Percentiles rank a stretch among this genome's conserved stretches.
phyloP scores from a whole-genome alignment of 163 green algal species.

The Trebouxia gelatinosa region DNA sequence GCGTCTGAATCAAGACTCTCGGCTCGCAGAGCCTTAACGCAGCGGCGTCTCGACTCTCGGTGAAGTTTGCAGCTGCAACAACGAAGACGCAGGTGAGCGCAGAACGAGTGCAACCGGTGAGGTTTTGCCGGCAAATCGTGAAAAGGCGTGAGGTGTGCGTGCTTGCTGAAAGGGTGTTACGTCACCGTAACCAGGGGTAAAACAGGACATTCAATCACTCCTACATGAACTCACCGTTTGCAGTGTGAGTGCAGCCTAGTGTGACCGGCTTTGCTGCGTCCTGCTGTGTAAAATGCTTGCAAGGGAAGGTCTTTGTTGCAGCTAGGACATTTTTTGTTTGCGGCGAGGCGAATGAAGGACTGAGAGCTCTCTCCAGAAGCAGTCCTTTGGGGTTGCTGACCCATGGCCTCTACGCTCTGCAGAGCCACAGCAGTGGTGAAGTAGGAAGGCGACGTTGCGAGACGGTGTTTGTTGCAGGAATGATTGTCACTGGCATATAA shows the following conservation, averaged over 20 bases:
- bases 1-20: too few species aligned
- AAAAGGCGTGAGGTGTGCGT: too few species aligned
- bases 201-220: too few species aligned
- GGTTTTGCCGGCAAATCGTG: too few species aligned
- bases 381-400: not conserved
- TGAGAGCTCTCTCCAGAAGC: not conserved
- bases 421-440: too few species aligned
- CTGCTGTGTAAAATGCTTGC: slow-evolving; percentile 22
- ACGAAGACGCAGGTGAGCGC: too few species aligned
- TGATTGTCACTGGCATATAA: not conserved
- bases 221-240: slow-evolving; percentile 21
- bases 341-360: not conserved
- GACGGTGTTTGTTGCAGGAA: not conserved
- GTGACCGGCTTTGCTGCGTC: slow-evolving; percentile 11
- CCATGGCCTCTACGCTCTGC: too few species aligned
- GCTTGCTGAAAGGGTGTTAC: too few species aligned
- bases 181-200: too few species aligned
- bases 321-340: slow-evolving; percentile 3
- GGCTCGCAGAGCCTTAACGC: too few species aligned
- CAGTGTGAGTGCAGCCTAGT: slow-evolving; percentile 11
- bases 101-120: too few species aligned
- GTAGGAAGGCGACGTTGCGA: too few species aligned
- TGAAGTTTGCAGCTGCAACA: slow-evolving; percentile 26
- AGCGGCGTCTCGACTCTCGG: not conserved
- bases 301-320: slow-evolving; percentile 14